phyloP scores from a whole-genome alignment of 768 basidiomycete species.

The Mycena galopus region DNA sequence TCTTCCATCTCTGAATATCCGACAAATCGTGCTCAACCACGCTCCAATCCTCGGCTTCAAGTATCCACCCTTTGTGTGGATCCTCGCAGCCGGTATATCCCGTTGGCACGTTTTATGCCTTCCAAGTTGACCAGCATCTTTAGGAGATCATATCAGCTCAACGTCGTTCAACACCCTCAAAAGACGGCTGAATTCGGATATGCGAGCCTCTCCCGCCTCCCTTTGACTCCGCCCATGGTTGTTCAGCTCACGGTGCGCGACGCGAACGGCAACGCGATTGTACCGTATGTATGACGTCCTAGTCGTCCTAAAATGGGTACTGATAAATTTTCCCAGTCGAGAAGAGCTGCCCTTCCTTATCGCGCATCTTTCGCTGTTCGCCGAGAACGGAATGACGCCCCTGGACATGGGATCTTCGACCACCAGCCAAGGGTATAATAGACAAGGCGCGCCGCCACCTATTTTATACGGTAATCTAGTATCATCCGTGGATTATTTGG shows the following conservation, averaged over 20 bases:
- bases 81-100: constrained; percentile 64
- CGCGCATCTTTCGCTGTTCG: constrained; percentile 83
- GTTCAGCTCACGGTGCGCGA: constrained; percentile 84
- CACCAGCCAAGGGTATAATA: constrained; percentile 46
- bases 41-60: constrained; percentile 62
- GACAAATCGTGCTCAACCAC: constrained; percentile 53
- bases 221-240: constrained; percentile 87
- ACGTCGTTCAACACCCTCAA: constrained; percentile 88
- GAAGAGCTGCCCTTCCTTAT: constrained; percentile 90
- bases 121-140: constrained; percentile 2
- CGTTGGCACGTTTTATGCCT: constrained; percentile 27
- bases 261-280: constrained; percentile 74
- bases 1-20: constrained; percentile 55
- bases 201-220: constrained; percentile 80
- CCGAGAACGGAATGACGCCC: constrained; percentile 72
- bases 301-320: constrained; percentile 1
- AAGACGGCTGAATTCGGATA: constrained; percentile 86
- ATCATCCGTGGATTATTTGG: constrained; percentile 82
- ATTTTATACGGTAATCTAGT: constrained; percentile 90
- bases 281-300: constrained; percentile 73
- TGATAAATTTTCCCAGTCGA: constrained; percentile 64
- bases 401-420: constrained; percentile 76
- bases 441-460: constrained; percentile 62
- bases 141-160: constrained; percentile 76
- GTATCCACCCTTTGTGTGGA: constrained; percentile 71